Evolutionary conservation across 805 yeast genomes (phyloP), one percentile per base, ranked within the genome.

Genomic region (Ogataea pini): DNA sequence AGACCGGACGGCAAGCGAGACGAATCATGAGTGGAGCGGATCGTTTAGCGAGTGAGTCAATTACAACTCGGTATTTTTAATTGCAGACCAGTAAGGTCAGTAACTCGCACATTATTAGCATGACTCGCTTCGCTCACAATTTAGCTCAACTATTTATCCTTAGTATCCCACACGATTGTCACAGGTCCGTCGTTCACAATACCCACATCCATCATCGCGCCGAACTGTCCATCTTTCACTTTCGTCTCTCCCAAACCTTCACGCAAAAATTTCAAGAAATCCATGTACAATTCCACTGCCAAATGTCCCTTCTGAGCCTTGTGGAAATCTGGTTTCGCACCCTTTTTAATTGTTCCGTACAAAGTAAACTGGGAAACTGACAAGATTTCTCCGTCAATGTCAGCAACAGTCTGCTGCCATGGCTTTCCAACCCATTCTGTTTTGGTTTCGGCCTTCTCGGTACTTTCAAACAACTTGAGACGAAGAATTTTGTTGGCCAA

Each of bases 141-240:
- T 8, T n/a, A 24, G 27, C 27, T 9, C 14, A 16, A 46, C 54
- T 27, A 60, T 51, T 51, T 59, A 19, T 78, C 79, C 42, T 68
- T 76, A 1, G 92, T 85, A 62, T 91, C 97, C 71, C 86, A 78
- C 17, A 84, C 78, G 27, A 92, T 85, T 0, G 98, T 92, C 0
- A 88, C 89, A 0, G 98, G 98, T 1, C 98, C 98, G 59, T 92
- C 97, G 61, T 94, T 94, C 12, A 85, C 81, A 51, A 92, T 67
- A 1, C 78, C 77, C 13, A 95, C 97, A 54, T 89, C 96, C 99
- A 94, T 94, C 96, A 92, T 88, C 9, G 92, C 98, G 0, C 98
- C 99, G 64, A 94, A 94, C 47, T 80, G 73, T 2, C 99, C 99
- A 59, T 91, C 97, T 54, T 84, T 77, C 3, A 90, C 96, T 40